Evolutionary conservation across 768 basidiomycete genomes (phyloP), one percentile per base, ranked within the genome.

Genomic region (Boletus fagicola): DNA sequence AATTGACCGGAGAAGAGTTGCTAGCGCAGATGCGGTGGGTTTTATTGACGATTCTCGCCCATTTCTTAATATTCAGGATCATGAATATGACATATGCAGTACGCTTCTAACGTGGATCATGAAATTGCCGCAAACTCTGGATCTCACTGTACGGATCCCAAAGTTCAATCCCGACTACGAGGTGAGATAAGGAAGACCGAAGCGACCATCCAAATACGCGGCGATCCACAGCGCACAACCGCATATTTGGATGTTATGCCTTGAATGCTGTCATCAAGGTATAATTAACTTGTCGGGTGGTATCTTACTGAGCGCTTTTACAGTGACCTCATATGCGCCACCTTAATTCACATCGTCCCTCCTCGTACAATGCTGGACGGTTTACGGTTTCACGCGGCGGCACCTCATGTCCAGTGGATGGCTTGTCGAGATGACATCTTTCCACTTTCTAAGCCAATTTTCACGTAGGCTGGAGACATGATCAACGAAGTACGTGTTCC

Each of bases 101-200:
- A 78, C 76, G 16, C 72, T 80, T 18, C 65, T 80, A 4, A 58
- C 4, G 77, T 77, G 46, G 78, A 77, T 3, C 80, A 88, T 67
- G 86, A 88, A 67, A 86, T 84, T 4, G 84, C 80, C 33, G 76
- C 85, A 2, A 82, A 75, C 39, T 76, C 78, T 90, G 84, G 84
- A 78, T 79, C 4, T 69, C 90, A 2, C 75, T 85, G 79, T 84
- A 1, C 77, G 74, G 33, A 71, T 84, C 83, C 80, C 0, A 74
- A 81, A 18, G 69, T 82, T 13, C 89, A 91, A 65, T 71, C 71
- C 3, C 78, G 76, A 51, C 79, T 91, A 15, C 81, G 90, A 16
- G 74, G 40, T 10, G 62, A 60, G 30, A 60, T 64, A 43, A 52
- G 54, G 38, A 48, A 44, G 36, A 58, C 31, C 3, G 16, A 35